Evolutionary conservation across 2,329 filamentous ascomycete genomes (phyloP).

Genomic region (Biscogniauxia mediterranea): DNA sequence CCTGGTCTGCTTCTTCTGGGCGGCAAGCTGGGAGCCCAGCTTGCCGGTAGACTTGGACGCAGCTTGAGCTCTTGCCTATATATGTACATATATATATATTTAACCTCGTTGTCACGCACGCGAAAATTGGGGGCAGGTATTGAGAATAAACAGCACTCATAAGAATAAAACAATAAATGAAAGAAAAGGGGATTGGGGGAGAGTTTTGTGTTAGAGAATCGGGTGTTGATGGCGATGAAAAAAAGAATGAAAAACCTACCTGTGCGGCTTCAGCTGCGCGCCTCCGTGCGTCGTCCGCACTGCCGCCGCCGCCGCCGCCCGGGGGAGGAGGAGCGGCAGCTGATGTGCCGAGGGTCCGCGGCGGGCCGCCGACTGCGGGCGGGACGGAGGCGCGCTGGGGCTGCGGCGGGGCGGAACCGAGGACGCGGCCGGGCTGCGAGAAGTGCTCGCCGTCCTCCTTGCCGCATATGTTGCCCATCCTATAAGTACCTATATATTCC

Average conservation of each 20-base stretch:
- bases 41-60: constrained; percentile 61
- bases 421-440: constrained; percentile 67
- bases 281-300: constrained; percentile 59
- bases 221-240: not conserved
- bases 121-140: not conserved
- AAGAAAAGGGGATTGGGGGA: not conserved
- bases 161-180: no score
- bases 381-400: constrained; percentile 52
- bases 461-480: constrained; percentile 86
- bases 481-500: not conserved
- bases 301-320: constrained; percentile 23
- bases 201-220: not conserved
- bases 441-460: constrained; percentile 69
- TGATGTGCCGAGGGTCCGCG: constrained; percentile 58
- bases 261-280: constrained; percentile 82
- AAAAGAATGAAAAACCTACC: no score
- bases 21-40: constrained; percentile 66
- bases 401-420: constrained; percentile 57
- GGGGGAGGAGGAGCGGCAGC: constrained; percentile 34
- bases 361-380: constrained; percentile 52
- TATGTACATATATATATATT: not conserved
- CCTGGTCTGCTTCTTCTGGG: constrained; percentile 73
- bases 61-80: constrained; percentile 65
- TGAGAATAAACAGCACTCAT: not conserved
- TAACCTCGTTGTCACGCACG: not conserved